Evolutionary conservation across 108 stramenopile genomes (phyloP), one percentile per base, ranked within the genome.

Genomic region (Cyclotella atomus): DNA sequence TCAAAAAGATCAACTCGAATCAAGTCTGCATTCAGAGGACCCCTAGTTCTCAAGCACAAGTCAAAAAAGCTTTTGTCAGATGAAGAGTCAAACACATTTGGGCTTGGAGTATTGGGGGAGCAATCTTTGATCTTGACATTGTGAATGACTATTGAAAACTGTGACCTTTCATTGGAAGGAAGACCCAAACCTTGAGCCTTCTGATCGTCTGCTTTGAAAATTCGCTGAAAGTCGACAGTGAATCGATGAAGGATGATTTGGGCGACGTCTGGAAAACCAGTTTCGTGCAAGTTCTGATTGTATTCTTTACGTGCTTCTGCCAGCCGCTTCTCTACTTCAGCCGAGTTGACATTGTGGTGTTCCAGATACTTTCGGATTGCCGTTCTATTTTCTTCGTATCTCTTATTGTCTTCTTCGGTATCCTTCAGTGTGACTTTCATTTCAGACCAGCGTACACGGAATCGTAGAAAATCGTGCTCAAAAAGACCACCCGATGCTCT

Each of bases 201-300:
- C 15, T 63, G 43, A 24, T 68, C 70, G 19, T 65, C 70, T 21
- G 91, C 90, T 43, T 93, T 91, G 71, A 92, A 95, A 16, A 92
- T 85, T 33, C 91, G 73, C 45, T 95, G 91, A 47, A 85, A 95
- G 70, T 95, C 94, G 45, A 92, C 78, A 16, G 90, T 91, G 68
- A 92, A 92, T 53, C 88, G 76, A 27, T 79, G 79, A 23, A 95
- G 81, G 17, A 81, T 20, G 43, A 95, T 73, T 43, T 65, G 85
- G 52, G 70, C 86, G 55, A 80, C 79, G 55, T 80, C 79, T 5
- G 79, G 79, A 64, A 80, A 73, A 20, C 66, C 35, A 24, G 72
- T 65, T 9, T 38, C 50, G 29, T 65, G 38, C 32, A 64, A 52
- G 10, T 49, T 60, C 29, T 75, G 9, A 43, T 73, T 79, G 67